Evolutionary conservation across 2,329 filamentous ascomycete species (phyloP).

Genomic region (Phyllosticta ampelicida): DNA sequence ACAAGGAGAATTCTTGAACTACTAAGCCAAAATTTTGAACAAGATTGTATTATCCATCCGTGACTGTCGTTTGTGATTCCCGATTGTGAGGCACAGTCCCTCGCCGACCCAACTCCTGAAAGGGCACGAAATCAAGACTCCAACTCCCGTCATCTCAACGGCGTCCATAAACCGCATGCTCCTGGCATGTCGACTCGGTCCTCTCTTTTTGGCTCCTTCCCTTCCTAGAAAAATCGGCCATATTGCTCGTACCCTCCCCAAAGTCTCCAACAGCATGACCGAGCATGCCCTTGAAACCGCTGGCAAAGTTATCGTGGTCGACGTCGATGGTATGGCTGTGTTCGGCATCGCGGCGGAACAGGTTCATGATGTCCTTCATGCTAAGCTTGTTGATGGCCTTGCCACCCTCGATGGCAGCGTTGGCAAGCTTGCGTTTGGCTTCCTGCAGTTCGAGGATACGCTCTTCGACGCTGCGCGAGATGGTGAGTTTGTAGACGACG

Average conservation of each 20-base stretch:
- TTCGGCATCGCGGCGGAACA: constrained; percentile 67
- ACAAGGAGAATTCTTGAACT: too few relatives aligned
- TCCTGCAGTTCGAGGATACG: constrained; percentile 91
- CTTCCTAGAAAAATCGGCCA: constrained; percentile 10
- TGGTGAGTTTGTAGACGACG: constrained; percentile 86
- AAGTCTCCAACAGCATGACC: constrained; percentile 14
- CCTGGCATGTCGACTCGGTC: constrained; percentile 20
- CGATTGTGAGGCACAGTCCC: too few relatives aligned
- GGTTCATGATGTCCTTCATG: constrained; percentile 83
- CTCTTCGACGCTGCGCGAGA: constrained; percentile 79
- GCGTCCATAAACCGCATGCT: constrained; percentile 33
- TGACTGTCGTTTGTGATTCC: too few relatives aligned
- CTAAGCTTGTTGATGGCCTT: constrained; percentile 74
- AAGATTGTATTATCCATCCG: too few relatives aligned
- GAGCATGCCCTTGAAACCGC: constrained; percentile 2
- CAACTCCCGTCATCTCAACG: constrained; percentile 19
- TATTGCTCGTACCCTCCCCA: constrained; percentile 14
- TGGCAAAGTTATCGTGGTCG: not conserved
- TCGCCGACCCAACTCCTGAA: too few relatives aligned
- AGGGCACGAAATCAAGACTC: too few relatives aligned
- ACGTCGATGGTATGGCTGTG: constrained; percentile 19
- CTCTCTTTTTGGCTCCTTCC: constrained; percentile 19
- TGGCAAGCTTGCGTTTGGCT: constrained; percentile 84
- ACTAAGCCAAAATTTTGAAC: too few relatives aligned
- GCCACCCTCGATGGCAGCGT: constrained; percentile 77